Base-by-base conservation (phyloP, 768 basidiomycete species). In the Mrakia gelida region DNA sequence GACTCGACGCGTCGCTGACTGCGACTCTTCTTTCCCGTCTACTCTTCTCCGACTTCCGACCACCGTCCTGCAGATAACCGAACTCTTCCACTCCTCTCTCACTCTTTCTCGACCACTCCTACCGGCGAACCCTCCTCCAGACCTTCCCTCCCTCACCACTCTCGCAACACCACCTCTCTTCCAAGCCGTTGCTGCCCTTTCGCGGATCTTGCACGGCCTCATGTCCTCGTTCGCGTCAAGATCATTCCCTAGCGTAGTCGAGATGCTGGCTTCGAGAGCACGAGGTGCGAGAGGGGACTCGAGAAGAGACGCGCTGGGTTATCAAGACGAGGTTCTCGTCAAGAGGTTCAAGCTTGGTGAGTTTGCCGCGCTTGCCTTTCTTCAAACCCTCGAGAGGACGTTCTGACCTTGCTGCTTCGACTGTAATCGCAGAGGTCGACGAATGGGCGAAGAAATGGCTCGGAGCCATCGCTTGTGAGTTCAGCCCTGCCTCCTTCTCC, bases 391-490 rank as follows among this genome's bases (percentile, higher is more conserved):
- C 26, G 13, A 59, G 8, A 28, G 1, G 26, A 9, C 3, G 0
- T 0, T 28, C 54, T 26, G 59, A 59, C 59, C 26, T 59, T 3
- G n/a, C 9, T 59, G 0, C 8, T n/a, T 59, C 13, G 26, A 9
- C 7, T 56, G 5, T 38, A 38, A 3, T 8, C 13, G 15, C 63
- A 32, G 63, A 65, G 18, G 32, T 38, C 1, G 63, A 65, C 26
- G 63, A 65, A 9, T 65, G 63, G 63, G 63, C 63, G 30, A 65
- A 65, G 30, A 65, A 65, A 23, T 65, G 63, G 63, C 63, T 65
- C 63, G 63, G 63, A 15, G 63, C 30, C 32, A 65, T 65, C 30
- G 63, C 63, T 32, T 65, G 63, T 65, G 30, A 65, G 63, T 61
- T 26, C 23, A 18, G 34, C 63, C 7, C 10, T 9, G 32, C 15